These are phyloP conservation scores for Stachybotrys chlorohalonatus DNA, from an alignment of 2,329 filamentous ascomycete genomes.

Conservation along the genomic window DNA sequence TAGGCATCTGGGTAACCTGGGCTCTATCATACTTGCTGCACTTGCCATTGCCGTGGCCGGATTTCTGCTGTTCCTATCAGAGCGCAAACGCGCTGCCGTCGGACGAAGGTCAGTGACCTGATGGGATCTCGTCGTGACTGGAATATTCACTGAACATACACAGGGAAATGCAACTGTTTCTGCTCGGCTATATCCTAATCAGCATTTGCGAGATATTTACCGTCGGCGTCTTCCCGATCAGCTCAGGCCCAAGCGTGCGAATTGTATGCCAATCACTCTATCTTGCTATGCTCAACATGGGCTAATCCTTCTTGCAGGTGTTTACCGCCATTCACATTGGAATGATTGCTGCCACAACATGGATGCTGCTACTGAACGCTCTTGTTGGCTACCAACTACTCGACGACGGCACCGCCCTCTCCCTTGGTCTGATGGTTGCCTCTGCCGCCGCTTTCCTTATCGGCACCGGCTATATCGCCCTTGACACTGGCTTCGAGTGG, in stretches of 20 bases:
- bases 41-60: slow-evolving; percentile 61
- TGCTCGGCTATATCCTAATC: slow-evolving; percentile 76
- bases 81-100: slow-evolving; percentile 87
- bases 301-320: slow-evolving; percentile 40
- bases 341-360: slow-evolving; percentile 77
- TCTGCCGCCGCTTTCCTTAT: slow-evolving; percentile 70
- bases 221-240: slow-evolving; percentile 77
- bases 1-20: slow-evolving; percentile 70
- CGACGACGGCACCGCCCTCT: slow-evolving; percentile 85
- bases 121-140: neutral
- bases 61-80: slow-evolving; percentile 69
- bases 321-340: slow-evolving; percentile 90
- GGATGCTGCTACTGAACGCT: slow-evolving; percentile 87
- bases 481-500: slow-evolving; percentile 85
- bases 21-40: slow-evolving; percentile 78
- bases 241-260: slow-evolving; percentile 48
- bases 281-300: neutral
- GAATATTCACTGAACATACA: neutral
- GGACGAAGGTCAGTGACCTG: slow-evolving; percentile 63
- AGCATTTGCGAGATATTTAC: slow-evolving; percentile 96
- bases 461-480: slow-evolving; percentile 88
- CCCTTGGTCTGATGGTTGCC: slow-evolving; percentile 61
- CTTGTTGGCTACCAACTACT: slow-evolving; percentile 87
- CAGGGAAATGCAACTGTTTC: slow-evolving; percentile 95
- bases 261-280: slow-evolving; percentile 48